phyloP scores from a whole-genome alignment of 2,329 filamentous ascomycete species.

The Decorospora gaudefroyi region DNA sequence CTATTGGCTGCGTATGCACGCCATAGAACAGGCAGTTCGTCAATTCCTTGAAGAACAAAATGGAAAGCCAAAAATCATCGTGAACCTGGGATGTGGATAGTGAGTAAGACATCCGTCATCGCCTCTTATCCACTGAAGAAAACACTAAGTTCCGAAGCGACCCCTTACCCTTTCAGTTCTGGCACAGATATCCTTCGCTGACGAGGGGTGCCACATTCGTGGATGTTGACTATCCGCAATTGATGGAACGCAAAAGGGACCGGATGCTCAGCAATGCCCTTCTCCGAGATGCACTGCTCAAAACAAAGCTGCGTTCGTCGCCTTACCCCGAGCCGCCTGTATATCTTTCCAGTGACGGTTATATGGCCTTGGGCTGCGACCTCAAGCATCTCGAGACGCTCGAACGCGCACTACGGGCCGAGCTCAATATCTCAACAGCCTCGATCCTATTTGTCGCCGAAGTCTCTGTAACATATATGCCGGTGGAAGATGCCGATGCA shows the following conservation, averaged over 20 bases:
- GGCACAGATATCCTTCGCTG: constrained; percentile 65
- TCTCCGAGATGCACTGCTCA: constrained; percentile 46
- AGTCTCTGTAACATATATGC: constrained; percentile 91
- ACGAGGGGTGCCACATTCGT: constrained; percentile 70
- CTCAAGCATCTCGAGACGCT: constrained; percentile 69
- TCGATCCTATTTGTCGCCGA: constrained; percentile 82
- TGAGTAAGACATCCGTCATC: constrained; percentile 56
- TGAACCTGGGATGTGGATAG: constrained; percentile 91
- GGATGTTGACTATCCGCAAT: constrained; percentile 82
- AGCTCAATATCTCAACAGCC: constrained; percentile 63
- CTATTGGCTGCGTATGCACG: constrained; percentile 83
- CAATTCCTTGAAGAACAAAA: constrained; percentile 68
- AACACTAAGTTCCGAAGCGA: constrained; percentile 62
- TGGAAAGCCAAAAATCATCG: constrained; percentile 68
- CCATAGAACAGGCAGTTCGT: constrained; percentile 74
- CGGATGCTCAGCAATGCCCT: constrained; percentile 63
- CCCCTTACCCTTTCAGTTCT: constrained; percentile 81
- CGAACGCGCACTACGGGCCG: constrained; percentile 60
- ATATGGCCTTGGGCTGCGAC: constrained; percentile 81
- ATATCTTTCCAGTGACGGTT: constrained; percentile 62
- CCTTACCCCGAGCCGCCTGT: constrained; percentile 38
- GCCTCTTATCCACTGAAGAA: constrained; percentile 1
- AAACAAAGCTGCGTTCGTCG: constrained; percentile 31
- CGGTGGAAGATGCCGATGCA: constrained; percentile 69
- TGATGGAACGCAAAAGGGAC: constrained; percentile 74